A percentile compares a stretch with the other conserved stretches of the same genome.
These are phyloP conservation scores for Dalbergia cochinchinensis DNA, from an alignment of 306 rosid species.

Conservation along the genomic window DNA sequence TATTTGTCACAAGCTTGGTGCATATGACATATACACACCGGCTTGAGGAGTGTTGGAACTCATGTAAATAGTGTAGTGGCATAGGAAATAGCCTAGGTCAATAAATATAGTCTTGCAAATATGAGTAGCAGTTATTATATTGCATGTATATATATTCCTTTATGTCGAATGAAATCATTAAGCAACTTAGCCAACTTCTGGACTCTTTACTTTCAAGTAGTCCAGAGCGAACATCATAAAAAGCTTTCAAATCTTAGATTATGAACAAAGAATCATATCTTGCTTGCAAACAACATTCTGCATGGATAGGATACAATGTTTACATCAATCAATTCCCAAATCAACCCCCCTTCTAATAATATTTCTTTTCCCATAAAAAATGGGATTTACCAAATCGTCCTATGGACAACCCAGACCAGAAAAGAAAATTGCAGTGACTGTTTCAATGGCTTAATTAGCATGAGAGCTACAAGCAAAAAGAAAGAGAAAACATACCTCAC, in stretches of 20 bases:
- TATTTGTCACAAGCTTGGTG: too few species aligned
- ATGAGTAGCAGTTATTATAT: too few species aligned
- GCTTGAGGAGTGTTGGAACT: too few species aligned
- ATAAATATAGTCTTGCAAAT: too few species aligned
- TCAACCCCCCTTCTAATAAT: background rate
- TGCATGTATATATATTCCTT: too few species aligned
- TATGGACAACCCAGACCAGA: background rate
- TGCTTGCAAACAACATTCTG: conserved; percentile 25
- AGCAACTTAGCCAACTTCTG: too few species aligned
- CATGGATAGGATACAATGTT: conserved; percentile 4
- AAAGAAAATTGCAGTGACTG: conserved; percentile 23
- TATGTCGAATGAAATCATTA: too few species aligned
- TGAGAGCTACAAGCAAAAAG: conserved; percentile 37
- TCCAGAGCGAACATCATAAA: background rate
- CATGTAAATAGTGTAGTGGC: too few species aligned
- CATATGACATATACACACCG: too few species aligned
- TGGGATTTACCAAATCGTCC: background rate
- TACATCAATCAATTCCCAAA: conserved; percentile 21
- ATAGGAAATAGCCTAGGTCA: too few species aligned
- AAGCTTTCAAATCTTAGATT: conserved; percentile 30
- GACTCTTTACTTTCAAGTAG: too few species aligned
- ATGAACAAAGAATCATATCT: conserved; percentile 11
- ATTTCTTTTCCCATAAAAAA: too few species aligned
- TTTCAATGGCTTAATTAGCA: conserved; percentile 32
- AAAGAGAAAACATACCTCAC: conserved; percentile 76